phyloP scores from a whole-genome alignment of 148 eudicot species.

The Chenopodium formosanum region DNA sequence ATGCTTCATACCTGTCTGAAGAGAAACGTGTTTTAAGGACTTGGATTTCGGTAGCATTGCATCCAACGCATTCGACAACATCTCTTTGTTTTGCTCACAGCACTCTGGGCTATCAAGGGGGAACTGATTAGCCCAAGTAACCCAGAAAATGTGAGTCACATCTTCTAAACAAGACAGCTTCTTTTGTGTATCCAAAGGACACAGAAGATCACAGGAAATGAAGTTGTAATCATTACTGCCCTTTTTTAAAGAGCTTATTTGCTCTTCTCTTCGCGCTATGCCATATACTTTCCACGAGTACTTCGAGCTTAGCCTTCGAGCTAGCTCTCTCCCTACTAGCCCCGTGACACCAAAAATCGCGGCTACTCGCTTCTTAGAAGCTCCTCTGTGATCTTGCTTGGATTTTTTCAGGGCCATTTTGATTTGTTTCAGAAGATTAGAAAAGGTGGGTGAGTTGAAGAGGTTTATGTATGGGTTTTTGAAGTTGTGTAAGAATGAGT shows the following conservation, averaged over 20 bases:
- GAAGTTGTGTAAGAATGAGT: conserved; percentile 6
- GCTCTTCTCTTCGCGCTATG: conserved; percentile 53
- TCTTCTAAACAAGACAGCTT: conserved; percentile 56
- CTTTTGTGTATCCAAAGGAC: conserved; percentile 41
- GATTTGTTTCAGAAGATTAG: background rate
- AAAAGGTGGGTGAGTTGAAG: background rate
- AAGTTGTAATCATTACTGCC: conserved; percentile 44
- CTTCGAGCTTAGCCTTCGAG: conserved; percentile 46
- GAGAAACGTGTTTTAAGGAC: conserved; percentile 57
- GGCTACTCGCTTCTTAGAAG: conserved; percentile 45
- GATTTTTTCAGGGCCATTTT: conserved; percentile 36
- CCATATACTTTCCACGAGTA: conserved; percentile 80
- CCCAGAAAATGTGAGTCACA: conserved; percentile 81
- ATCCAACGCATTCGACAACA: conserved; percentile 69
- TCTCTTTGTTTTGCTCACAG: conserved; percentile 69
- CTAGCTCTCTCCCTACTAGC: conserved; percentile 79
- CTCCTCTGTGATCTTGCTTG: conserved; percentile 22
- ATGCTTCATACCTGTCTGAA: conserved; percentile 83
- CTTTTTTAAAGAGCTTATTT: conserved; percentile 15
- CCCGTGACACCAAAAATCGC: conserved; percentile 82
- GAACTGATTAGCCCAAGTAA: conserved; percentile 81
- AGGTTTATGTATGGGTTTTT: conserved; percentile 12
- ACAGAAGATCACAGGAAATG: conserved; percentile 71
- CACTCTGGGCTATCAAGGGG: conserved; percentile 66
- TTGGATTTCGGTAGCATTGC: conserved; percentile 50